Evolutionary conservation across 306 rosid species (phyloP).

Genomic region (Echinosophora koreensis): DNA sequence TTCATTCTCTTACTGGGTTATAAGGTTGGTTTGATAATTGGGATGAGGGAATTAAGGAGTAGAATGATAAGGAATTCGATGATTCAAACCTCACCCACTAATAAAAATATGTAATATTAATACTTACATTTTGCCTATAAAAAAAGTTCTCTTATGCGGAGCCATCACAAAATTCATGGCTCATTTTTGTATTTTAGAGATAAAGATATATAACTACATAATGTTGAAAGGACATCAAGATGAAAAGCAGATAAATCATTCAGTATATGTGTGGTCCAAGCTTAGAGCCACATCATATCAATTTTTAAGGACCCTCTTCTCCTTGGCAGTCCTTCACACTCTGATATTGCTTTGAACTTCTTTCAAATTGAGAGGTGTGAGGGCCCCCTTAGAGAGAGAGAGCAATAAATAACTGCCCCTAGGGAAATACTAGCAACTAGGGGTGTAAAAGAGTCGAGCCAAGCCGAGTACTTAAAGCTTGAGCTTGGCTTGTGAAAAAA

Average conservation of each 20-base stretch:
- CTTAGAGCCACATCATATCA: neutral
- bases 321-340: neutral
- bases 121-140: too few relatives aligned
- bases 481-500: too few relatives aligned
- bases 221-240: neutral
- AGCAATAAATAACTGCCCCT: neutral
- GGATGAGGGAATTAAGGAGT: too few relatives aligned
- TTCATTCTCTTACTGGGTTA: neutral
- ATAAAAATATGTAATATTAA: too few relatives aligned
- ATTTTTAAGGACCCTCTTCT: neutral
- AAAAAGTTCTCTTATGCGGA: neutral
- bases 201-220: neutral
- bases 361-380: neutral
- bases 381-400: neutral
- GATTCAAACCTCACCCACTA: too few relatives aligned
- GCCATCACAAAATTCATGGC: neutral
- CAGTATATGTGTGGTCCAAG: neutral
- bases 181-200: neutral
- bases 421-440: neutral
- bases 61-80: too few relatives aligned
- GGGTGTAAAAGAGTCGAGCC: too few relatives aligned
- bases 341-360: neutral
- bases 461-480: too few relatives aligned
- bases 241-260: neutral
- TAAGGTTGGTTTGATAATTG: too few relatives aligned